These are phyloP conservation scores for Arabidopsis suecica DNA, from an alignment of 345 rosid genomes.

Conservation along the genomic window DNA sequence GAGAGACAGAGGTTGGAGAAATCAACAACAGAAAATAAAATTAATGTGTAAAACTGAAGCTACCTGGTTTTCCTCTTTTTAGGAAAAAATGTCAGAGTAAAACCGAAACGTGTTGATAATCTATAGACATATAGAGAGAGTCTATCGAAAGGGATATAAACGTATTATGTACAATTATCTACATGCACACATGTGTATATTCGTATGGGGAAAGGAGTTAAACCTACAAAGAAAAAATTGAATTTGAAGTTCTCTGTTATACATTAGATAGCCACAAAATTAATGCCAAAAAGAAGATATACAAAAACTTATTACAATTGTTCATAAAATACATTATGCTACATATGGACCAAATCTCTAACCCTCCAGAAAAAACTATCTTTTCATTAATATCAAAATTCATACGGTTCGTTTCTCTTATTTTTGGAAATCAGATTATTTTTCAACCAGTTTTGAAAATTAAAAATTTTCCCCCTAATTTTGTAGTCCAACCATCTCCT, in stretches of 20 bases:
- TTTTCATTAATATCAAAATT: background rate
- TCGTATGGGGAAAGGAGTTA: background rate
- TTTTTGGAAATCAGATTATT: background rate
- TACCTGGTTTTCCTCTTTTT: background rate
- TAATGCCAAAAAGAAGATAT: background rate
- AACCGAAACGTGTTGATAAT: slow-evolving; percentile 24
- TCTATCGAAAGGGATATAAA: background rate
- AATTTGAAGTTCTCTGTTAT: background rate
- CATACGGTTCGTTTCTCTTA: background rate
- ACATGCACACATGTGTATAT: background rate
- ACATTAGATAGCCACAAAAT: background rate
- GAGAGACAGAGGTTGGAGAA: slow-evolving; percentile 14
- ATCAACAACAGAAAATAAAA: slow-evolving; percentile 12
- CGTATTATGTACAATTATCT: background rate
- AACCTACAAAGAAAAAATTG: background rate
- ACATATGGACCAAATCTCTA: background rate
- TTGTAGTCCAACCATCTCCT: background rate
- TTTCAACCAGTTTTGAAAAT: background rate
- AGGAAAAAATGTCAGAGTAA: slow-evolving; percentile 21
- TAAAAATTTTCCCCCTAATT: background rate
- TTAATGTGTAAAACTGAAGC: background rate
- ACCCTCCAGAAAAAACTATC: background rate
- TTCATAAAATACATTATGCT: background rate
- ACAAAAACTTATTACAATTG: background rate
- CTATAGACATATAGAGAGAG: background rate